Conservation (phyloP, 2,329 filamentous ascomycete species). For the Fusarium staphyleae region DNA sequence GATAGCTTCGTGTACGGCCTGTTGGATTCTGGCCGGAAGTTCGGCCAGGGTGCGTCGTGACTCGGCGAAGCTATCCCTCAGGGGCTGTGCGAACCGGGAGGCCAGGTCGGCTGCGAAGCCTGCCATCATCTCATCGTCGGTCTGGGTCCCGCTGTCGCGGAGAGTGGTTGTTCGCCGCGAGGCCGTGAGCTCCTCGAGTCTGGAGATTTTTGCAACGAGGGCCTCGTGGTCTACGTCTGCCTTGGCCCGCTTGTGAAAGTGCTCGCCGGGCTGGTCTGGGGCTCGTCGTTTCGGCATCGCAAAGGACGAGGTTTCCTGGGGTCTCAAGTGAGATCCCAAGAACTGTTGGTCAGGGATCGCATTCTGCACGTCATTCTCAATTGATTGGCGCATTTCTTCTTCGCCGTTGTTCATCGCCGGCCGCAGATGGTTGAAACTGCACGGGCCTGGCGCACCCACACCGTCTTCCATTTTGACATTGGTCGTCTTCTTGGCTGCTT, state of each 20-base stretch:
- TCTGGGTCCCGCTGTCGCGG: constrained; percentile 8
- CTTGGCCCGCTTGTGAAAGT: background rate
- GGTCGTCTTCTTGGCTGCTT: background rate
- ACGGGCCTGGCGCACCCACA: background rate
- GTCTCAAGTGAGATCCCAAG: background rate
- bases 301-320: background rate
- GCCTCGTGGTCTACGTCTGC: background rate
- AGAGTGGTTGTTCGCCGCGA: background rate
- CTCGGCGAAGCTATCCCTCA: background rate
- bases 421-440: background rate
- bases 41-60: background rate
- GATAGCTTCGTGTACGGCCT: background rate
- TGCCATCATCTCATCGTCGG: background rate
- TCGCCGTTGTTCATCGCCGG: rapidly evolving
- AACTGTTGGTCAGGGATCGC: background rate
- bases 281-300: constrained; percentile 3
- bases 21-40: background rate
- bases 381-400: background rate
- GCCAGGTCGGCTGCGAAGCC: background rate
- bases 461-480: background rate
- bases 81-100: background rate
- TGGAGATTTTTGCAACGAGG: background rate
- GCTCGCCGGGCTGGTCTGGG: background rate
- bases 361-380: background rate
- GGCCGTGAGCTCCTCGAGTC: background rate